Conservation (phyloP, 2,329 filamentous ascomycete genomes). For the Colletotrichum coccodes region DNA sequence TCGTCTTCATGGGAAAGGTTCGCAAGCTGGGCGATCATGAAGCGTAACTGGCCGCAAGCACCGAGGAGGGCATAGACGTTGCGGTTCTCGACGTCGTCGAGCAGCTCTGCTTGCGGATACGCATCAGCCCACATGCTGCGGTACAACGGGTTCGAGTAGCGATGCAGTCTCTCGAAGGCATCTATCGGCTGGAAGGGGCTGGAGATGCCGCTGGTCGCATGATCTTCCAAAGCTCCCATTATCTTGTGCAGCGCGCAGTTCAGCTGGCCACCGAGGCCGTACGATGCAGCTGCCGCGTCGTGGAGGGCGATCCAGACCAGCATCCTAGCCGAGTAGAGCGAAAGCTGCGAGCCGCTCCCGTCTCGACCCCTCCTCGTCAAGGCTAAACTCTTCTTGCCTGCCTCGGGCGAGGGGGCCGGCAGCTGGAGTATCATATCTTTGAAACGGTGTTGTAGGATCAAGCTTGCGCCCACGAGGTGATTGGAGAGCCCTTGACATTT, state of each 20-base stretch:
- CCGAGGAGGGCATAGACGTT: conserved; percentile 44
- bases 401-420: conserved; percentile 20
- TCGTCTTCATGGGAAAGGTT: conserved; percentile 34
- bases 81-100: conserved; percentile 48
- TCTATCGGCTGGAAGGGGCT: conserved; percentile 28
- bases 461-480: conserved; percentile 44
- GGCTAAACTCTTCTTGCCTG: conserved; percentile 26
- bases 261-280: conserved; percentile 45
- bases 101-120: conserved; percentile 46
- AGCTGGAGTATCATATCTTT: conserved; percentile 25
- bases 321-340: conserved; percentile 45
- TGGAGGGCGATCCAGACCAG: conserved; percentile 45
- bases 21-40: conserved; percentile 42
- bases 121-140: conserved; percentile 44
- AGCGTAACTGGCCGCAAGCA: conserved; percentile 43
- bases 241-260: conserved; percentile 39
- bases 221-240: conserved; percentile 16
- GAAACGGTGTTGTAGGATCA: conserved; percentile 42
- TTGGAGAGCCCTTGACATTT: conserved; percentile 42
- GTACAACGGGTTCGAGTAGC: conserved; percentile 45
- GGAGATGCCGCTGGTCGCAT: background rate
- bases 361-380: conserved; percentile 8
- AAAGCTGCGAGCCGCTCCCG: conserved; percentile 33
- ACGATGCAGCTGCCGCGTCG: conserved; percentile 43
- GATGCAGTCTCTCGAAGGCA: conserved; percentile 41